Percentiles rank a stretch among this genome's conserved stretches.
These are phyloP conservation scores for Rachicladosporium sp. DNA, from an alignment of 2,329 filamentous ascomycete genomes.

Conservation along the genomic window DNA sequence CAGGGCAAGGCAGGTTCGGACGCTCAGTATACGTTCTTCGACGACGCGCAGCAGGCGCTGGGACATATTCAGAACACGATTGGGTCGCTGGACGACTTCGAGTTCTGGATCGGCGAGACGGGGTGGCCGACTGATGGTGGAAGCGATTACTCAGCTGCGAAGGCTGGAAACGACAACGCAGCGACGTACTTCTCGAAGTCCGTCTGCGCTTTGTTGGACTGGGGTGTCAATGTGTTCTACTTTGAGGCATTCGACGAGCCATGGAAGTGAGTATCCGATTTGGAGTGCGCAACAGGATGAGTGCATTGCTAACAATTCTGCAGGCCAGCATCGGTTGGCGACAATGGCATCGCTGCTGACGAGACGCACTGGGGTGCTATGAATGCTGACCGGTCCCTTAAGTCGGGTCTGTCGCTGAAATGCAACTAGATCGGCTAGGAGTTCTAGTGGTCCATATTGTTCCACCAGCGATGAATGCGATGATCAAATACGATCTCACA, in stretches of 20 bases:
- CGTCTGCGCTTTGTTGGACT: slow-evolving; percentile 30
- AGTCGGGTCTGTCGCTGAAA: slow-evolving; percentile 36
- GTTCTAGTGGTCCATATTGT: too few relatives aligned
- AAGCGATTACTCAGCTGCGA: slow-evolving; percentile 48
- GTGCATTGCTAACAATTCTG: slow-evolving; percentile 4
- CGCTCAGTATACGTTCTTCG: slow-evolving; percentile 54
- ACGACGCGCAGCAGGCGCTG: slow-evolving; percentile 54
- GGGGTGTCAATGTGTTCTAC: slow-evolving; percentile 58
- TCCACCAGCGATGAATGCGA: too few relatives aligned
- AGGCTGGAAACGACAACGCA: slow-evolving; percentile 48
- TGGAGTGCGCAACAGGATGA: too few relatives aligned
- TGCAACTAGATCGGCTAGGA: slow-evolving; percentile 20
- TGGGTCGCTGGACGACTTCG: slow-evolving; percentile 41
- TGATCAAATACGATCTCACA: too few relatives aligned
- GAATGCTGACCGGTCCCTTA: slow-evolving; percentile 44
- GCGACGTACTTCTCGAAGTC: slow-evolving; percentile 48
- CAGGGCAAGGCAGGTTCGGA: too few relatives aligned
- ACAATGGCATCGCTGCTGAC: slow-evolving; percentile 48
- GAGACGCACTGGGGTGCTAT: slow-evolving; percentile 62
- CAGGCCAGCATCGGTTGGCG: slow-evolving; percentile 45
- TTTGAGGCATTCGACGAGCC: slow-evolving; percentile 65
- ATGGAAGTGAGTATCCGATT: too few relatives aligned
- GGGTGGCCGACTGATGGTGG: slow-evolving; percentile 53
- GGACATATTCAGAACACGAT: slow-evolving; percentile 48
- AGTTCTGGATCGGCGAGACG: slow-evolving; percentile 59